Base-by-base conservation (phyloP, 1,139 yeast species). In the Hemisphaericaspora xylanilytica region DNA sequence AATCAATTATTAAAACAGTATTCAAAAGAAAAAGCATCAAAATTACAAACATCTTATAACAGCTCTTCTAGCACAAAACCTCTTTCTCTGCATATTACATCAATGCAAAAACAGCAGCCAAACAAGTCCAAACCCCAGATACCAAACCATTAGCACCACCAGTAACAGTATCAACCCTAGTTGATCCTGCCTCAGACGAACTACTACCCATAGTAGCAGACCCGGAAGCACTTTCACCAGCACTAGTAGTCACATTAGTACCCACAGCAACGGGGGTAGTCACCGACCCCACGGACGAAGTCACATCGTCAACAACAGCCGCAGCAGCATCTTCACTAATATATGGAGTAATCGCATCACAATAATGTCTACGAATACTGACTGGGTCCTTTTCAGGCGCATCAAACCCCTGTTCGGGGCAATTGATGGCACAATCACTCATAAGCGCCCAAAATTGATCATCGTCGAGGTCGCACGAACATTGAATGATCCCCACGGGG, bases 401-500 rank as follows among this genome's bases (percentile, higher is more conserved):
- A 29, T 29, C 32, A 17, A 29, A n/a, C 16, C 27, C 21, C 5
- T 28, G 22, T 8, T 15, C 28, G 16, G 28, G 29, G 18, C 37
- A 35, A 12, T 35, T 35, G 11, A 22, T 16, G 4, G 33, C 33
- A 29, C 37, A 35, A 28, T 22, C 37, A 27, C 33, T 28, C 33
- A 35, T 28, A 14, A 28, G 21, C 17, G 15, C 17, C 37, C 37
- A 35, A 20, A 15, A 35, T 16, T 12, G 21, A 10, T 18, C 33
- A n/a, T 18, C 37, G 8, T 13, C 33, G 9, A 28, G 25, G 3
- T 28, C 7, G 24, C 37, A 35, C 11, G 26, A 13, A 29, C 37
- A 35, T 28, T 29, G 32, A 29, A 29, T 29, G 3, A 29, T 29
- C 12, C 5, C 20, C 3, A 29, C 14, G 11, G 21, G 12, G 12